phyloP scores from a whole-genome alignment of 768 basidiomycete genomes.

The Lactarius sanguifluus region DNA sequence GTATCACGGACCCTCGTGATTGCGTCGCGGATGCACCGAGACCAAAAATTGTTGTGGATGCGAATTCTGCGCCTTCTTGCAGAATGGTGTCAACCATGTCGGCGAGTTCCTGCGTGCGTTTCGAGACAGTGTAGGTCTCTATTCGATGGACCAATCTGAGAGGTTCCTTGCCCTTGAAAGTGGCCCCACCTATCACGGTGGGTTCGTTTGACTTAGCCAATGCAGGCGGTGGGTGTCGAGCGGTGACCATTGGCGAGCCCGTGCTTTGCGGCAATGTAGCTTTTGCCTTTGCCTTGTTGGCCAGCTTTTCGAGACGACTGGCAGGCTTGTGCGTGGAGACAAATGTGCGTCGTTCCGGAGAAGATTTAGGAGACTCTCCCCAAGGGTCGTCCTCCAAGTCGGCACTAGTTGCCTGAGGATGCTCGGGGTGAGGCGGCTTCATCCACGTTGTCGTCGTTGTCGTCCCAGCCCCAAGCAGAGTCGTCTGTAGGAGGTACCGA shows the following conservation, averaged over 20 bases:
- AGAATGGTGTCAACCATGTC: constrained; percentile 25
- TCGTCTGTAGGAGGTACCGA: constrained; percentile 34
- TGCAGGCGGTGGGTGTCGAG: constrained; percentile 31
- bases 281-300: constrained; percentile 51
- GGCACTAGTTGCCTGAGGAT: constrained; percentile 40
- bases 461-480: constrained; percentile 78
- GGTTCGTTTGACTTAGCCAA: constrained; percentile 30
- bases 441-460: constrained; percentile 43
- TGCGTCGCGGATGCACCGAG: constrained; percentile 27
- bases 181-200: constrained; percentile 6
- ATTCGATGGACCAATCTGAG: constrained; percentile 3
- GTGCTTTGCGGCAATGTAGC: constrained; percentile 21
- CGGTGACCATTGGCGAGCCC: constrained; percentile 30
- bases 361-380: constrained; percentile 46
- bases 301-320: constrained; percentile 56
- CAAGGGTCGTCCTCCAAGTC: constrained; percentile 69
- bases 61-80: constrained; percentile 47
- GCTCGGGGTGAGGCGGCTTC: constrained; percentile 8
- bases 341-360: constrained; percentile 34
- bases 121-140: constrained; percentile 25
- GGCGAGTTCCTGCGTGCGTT: constrained; percentile 21
- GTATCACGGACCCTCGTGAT: constrained; percentile 51
- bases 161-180: constrained; percentile 10
- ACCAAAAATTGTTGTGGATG: constrained; percentile 47
- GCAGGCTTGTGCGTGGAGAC: constrained; percentile 50